Base-by-base conservation (phyloP, 306 rosid species). In the Sophora flavescens region DNA sequence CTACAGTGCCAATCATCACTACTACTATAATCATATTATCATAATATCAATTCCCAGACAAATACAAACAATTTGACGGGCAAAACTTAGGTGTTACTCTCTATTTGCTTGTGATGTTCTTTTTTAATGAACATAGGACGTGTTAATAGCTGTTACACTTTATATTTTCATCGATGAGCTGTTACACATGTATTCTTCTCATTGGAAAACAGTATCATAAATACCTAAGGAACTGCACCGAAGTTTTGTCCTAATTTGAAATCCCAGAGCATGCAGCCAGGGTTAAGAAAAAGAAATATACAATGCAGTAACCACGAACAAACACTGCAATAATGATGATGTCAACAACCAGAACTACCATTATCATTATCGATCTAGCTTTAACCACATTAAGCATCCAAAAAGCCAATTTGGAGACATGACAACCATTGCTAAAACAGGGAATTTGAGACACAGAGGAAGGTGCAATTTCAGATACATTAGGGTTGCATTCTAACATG, bases 1-100 rank as follows among this genome's bases (percentile, higher is more conserved):
- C 52, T 64, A 41, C 8, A 38, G 75, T 48, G 38, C 51, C 63
- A 70, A 52, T 52, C 36, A 35, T 70, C 63, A 70, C 53, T 1
- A 7, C 47, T 9, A 14, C 18, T 50, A 7, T 50, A 50, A 50
- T 50, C 56, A 50, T n/a, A 5, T 4, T n/a, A n/a, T 50, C 56
- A 50, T 32, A 52, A 16, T 51, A 59, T 5, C 8, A 50, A 35
- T 14, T 36, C 16, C 30, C 16, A 8, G 36, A 28, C 15, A 50
- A 30, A 68, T 32, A 69, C 62, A 3, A 51, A 65, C 22, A 22
- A 22, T 22, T 22, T 22, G 22, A 22, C 22, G 1, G 22, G 1
- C 22, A 22, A 22, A 22, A 22, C 22, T 22, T 22, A 22, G 22
- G 22, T 22, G 22, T 22, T 22, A 22, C 22, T 22, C 22, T 22